Evolutionary conservation across 805 yeast species (phyloP).

Genomic region (Monosporozyma siamensis): DNA sequence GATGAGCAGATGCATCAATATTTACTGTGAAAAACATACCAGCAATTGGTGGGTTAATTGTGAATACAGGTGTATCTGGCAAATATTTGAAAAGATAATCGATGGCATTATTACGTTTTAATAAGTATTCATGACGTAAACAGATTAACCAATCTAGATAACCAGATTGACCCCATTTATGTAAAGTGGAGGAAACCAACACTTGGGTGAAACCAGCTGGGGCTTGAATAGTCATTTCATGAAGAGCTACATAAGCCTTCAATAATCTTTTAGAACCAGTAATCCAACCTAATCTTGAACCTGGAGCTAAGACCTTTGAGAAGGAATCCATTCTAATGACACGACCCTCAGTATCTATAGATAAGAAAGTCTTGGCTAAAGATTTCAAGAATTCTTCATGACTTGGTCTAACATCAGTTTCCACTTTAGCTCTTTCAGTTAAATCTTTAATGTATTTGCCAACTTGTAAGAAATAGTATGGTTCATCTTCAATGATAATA

Average conservation of each 20-base stretch:
- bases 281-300: slow-evolving; percentile 82
- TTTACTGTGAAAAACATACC: slow-evolving; percentile 79
- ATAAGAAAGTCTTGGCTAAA: slow-evolving; percentile 66
- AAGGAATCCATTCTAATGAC: slow-evolving; percentile 83
- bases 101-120: slow-evolving; percentile 79
- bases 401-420: slow-evolving; percentile 17
- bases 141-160: slow-evolving; percentile 85
- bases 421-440: slow-evolving; percentile 23
- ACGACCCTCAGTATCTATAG: slow-evolving; percentile 78
- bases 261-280: slow-evolving; percentile 57
- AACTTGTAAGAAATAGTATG: slow-evolving; percentile 95
- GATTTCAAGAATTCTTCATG: slow-evolving; percentile 61
- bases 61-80: slow-evolving; percentile 24
- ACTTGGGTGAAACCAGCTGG: slow-evolving; percentile 78
- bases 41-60: slow-evolving; percentile 57
- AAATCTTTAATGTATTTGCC: slow-evolving; percentile 51
- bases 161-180: slow-evolving; percentile 85
- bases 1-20: slow-evolving; percentile 73
- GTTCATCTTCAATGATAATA: slow-evolving; percentile 88
- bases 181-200: slow-evolving; percentile 56
- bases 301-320: slow-evolving; percentile 90
- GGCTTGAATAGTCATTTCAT: slow-evolving; percentile 73
- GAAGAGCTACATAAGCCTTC: slow-evolving; percentile 59
- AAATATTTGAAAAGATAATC: slow-evolving; percentile 58
- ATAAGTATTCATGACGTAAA: slow-evolving; percentile 72